phyloP scores from a whole-genome alignment of 768 basidiomycete genomes.

The Sarcodon sp. region DNA sequence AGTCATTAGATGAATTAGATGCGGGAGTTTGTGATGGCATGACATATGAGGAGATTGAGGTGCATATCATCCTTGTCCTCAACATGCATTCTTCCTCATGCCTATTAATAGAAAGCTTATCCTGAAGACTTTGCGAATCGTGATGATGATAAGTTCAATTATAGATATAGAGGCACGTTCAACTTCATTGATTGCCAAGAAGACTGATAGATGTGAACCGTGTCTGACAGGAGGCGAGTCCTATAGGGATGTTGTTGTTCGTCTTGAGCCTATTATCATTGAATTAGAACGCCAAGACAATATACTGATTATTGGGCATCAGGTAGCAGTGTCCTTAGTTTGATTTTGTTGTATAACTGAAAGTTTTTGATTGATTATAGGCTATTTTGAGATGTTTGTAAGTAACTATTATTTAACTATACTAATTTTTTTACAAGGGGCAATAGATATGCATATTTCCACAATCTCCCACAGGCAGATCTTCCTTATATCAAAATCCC shows the following conservation, averaged over 20 bases:
- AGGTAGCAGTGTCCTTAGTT: conserved; percentile 19
- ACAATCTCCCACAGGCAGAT: conserved; percentile 82
- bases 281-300: conserved; percentile 97
- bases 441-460: conserved; percentile 90
- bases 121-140: conserved; percentile 98
- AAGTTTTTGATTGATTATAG: conserved; percentile 15
- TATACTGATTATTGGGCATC: conserved; percentile 93
- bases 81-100: neutral
- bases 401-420: conserved; percentile 12
- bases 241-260: conserved; percentile 91
- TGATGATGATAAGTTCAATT: conserved; percentile 99
- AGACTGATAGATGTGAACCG: no score
- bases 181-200: neutral
- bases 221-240: conserved; percentile 63
- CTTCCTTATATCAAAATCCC: conserved; percentile 98
- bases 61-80: conserved; percentile 15
- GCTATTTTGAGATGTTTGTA: conserved; percentile 73
- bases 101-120: conserved; percentile 57
- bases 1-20: conserved; percentile 94
- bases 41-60: conserved; percentile 99
- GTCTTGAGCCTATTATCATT: conserved; percentile 98
- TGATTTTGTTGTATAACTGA: conserved; percentile 1
- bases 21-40: conserved; percentile 99
- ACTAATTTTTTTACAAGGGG: neutral
- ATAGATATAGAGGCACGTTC: conserved; percentile 57